Conservation (phyloP, 2,329 filamentous ascomycete genomes). For the Mycosphaerella arachidis region DNA sequence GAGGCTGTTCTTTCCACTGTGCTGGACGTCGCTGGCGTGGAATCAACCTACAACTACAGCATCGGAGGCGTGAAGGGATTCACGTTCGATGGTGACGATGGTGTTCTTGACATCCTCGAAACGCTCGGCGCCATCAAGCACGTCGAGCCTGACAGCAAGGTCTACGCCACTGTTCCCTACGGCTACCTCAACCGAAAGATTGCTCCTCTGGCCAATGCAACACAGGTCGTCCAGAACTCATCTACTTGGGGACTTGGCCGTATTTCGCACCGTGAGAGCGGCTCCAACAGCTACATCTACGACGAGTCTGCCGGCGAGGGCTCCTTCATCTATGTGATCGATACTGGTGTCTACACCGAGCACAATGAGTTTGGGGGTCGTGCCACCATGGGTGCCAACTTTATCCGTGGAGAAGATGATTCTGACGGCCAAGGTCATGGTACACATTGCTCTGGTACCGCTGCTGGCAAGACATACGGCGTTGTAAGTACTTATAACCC, state of each 20-base stretch:
- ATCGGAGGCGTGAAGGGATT: conserved; percentile 38
- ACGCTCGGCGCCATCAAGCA: conserved; percentile 33
- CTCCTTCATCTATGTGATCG: conserved; percentile 20
- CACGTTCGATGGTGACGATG: conserved; percentile 34
- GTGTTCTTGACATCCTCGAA: conserved; percentile 30
- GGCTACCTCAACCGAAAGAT: not conserved
- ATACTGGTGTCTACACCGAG: conserved; percentile 25
- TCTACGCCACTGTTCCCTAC: conserved; percentile 29
- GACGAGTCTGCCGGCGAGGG: conserved; percentile 24
- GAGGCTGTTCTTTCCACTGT: conserved; percentile 13
- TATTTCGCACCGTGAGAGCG: conserved; percentile 17
- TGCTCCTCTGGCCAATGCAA: conserved; percentile 4
- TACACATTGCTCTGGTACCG: conserved; percentile 80
- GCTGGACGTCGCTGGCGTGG: conserved; percentile 11
- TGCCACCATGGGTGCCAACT: conserved; percentile 23
- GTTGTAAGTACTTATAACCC: conserved; percentile 37
- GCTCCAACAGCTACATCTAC: conserved; percentile 20
- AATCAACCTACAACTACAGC: conserved; percentile 32
- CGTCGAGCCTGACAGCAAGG: conserved; percentile 38
- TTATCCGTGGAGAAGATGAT: conserved; percentile 32
- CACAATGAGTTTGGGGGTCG: conserved; percentile 35
- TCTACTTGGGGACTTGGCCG: conserved; percentile 22
- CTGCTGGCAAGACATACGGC: conserved; percentile 58
- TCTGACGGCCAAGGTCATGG: conserved; percentile 57
- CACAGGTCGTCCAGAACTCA: conserved; percentile 9